phyloP scores from a whole-genome alignment of 148 eudicot genomes.

The Rhododendron vialii region DNA sequence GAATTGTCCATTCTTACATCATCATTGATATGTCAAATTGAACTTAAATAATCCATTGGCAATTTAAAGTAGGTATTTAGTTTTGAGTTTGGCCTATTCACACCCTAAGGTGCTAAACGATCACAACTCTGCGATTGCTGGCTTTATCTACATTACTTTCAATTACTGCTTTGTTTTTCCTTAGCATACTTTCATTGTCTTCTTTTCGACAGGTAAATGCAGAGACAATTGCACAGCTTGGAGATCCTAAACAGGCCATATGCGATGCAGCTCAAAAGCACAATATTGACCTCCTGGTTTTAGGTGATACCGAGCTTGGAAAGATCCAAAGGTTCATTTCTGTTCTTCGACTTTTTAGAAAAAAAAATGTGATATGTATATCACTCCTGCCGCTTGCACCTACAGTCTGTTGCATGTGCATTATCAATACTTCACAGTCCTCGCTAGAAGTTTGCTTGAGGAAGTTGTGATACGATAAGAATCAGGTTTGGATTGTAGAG shows the following conservation, averaged over 20 bases:
- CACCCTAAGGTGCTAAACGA: background rate
- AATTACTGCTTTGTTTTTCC: background rate
- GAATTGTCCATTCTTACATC: background rate
- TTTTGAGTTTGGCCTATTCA: background rate
- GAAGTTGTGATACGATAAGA: background rate
- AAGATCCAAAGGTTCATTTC: constrained; percentile 10
- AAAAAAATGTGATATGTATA: too few species aligned
- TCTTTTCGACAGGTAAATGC: constrained; percentile 1
- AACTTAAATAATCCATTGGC: background rate
- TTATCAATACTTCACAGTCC: background rate
- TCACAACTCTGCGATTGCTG: background rate
- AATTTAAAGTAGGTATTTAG: background rate
- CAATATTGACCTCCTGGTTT: background rate
- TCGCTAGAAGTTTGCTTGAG: background rate
- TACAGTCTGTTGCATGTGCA: background rate
- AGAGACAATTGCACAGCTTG: background rate
- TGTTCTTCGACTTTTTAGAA: background rate
- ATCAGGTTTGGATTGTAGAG: too few species aligned
- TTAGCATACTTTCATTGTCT: background rate
- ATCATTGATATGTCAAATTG: background rate
- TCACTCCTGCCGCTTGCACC: background rate
- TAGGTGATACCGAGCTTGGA: constrained; percentile 9
- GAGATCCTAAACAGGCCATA: constrained; percentile 13
- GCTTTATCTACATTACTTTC: background rate
- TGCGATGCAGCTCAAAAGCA: constrained; percentile 2